These are phyloP conservation scores for Cinchona pubescens DNA, from an alignment of 257 asterid genomes.

Conservation along the genomic window DNA sequence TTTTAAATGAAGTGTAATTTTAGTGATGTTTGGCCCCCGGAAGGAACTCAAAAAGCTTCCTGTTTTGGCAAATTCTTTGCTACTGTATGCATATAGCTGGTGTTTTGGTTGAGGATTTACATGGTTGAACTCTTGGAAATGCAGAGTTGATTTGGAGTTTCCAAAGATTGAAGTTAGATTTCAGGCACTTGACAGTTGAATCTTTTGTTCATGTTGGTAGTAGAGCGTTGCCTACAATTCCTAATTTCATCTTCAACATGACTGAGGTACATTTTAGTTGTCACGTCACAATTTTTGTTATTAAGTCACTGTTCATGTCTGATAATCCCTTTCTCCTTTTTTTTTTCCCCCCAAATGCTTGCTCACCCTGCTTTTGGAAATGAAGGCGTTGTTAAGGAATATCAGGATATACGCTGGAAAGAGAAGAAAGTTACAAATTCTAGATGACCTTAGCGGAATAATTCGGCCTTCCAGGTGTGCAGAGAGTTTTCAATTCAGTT, in stretches of 20 bases:
- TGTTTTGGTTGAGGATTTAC: not conserved
- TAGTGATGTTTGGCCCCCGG: not conserved
- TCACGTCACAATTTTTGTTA: not conserved
- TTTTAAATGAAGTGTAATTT: not conserved
- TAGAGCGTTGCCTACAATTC: constrained; percentile 92
- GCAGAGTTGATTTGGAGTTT: constrained; percentile 86
- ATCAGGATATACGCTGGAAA: constrained; percentile 59
- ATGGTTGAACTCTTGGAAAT: constrained; percentile 13
- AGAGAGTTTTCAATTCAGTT: constrained; percentile 14
- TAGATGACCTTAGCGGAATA: constrained; percentile 83
- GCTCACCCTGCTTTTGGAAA: not conserved
- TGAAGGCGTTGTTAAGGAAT: constrained; percentile 69
- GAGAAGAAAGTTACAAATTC: constrained; percentile 61
- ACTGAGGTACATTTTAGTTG: constrained; percentile 53
- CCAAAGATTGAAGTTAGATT: constrained; percentile 92
- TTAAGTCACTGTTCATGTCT: not conserved
- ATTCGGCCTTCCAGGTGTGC: constrained; percentile 90
- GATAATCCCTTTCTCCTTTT: not conserved
- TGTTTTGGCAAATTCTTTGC: not conserved
- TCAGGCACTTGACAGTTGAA: constrained; percentile 62
- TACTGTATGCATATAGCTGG: not conserved
- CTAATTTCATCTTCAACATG: constrained; percentile 83
- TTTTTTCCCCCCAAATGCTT: not conserved
- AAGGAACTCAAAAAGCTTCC: too few species aligned
- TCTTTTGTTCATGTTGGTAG: constrained; percentile 77